Conservation (phyloP, 164 flowering plant species). For the Aristolochia californica region DNA sequence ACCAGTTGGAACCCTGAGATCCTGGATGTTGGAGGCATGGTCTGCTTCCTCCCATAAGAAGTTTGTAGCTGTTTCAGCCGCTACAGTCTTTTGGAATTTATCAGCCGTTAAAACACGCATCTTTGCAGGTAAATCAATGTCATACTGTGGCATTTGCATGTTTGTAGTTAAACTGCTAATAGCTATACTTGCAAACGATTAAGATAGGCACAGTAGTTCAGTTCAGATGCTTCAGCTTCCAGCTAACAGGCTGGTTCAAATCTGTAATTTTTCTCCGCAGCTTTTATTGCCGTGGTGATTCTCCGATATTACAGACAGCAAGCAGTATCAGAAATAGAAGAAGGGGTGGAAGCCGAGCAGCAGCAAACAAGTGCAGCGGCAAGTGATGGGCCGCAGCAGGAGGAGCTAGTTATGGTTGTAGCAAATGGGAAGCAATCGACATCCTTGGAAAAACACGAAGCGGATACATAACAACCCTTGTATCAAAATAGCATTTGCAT, state of each 20-base stretch:
- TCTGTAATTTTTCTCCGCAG: constrained; percentile 27
- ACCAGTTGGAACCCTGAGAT: constrained; percentile 43
- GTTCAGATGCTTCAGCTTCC: background rate
- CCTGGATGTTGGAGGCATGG: constrained; percentile 28
- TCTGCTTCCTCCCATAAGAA: constrained; percentile 35
- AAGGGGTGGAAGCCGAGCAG: constrained; percentile 15
- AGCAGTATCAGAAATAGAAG: constrained; percentile 11
- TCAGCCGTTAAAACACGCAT: constrained; percentile 23
- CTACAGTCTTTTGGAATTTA: constrained; percentile 34
- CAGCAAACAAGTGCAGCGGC: constrained; percentile 32
- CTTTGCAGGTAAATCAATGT: constrained; percentile 24
- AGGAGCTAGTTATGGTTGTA: background rate
- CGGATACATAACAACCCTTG: no score
- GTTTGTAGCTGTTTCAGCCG: constrained; percentile 27
- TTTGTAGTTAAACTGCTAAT: no score
- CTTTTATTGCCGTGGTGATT: constrained; percentile 57
- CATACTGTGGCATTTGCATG: background rate
- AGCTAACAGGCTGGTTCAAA: background rate
- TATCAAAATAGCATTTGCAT: no score
- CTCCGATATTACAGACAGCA: constrained; percentile 44
- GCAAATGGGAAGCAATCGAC: constrained; percentile 12
- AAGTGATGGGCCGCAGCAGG: background rate
- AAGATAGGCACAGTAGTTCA: background rate
- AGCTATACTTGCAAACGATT: no score
- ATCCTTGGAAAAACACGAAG: constrained; percentile 4